Percentiles rank a stretch among this genome's conserved stretches.
phyloP scores from a whole-genome alignment of 2,329 filamentous ascomycete genomes.

The Botrytis galanthina region DNA sequence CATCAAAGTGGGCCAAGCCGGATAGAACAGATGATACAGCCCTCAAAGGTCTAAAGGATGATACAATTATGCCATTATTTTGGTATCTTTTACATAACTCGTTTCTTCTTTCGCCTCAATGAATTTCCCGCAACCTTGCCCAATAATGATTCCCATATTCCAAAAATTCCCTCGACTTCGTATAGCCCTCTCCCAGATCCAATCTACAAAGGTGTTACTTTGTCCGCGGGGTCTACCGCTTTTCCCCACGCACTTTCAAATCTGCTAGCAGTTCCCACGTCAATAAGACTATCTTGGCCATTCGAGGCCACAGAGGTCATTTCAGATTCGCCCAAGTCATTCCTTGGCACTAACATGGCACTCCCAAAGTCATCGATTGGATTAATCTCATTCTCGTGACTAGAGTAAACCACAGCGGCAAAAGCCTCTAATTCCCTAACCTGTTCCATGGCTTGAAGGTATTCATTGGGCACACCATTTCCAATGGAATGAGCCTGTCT shows the following conservation, averaged over 20 bases:
- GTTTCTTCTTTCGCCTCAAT: conserved; percentile 5
- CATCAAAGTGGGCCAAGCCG: not conserved
- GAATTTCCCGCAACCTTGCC: conserved; percentile 1
- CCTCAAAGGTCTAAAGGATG: not conserved
- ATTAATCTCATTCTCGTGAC: conserved; percentile 70
- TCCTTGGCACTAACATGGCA: conserved; percentile 25
- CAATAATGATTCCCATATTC: conserved; percentile 10
- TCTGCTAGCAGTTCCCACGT: conserved; percentile 50
- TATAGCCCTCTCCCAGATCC: conserved; percentile 14
- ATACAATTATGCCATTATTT: conserved; percentile 18
- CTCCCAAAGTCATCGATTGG: conserved; percentile 30
- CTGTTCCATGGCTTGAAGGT: conserved; percentile 71
- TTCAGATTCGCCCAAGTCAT: conserved; percentile 24
- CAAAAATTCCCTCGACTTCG: conserved; percentile 1
- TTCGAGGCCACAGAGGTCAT: conserved; percentile 24
- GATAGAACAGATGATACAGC: not conserved
- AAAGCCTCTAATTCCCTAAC: conserved; percentile 78
- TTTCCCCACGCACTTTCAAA: conserved; percentile 72
- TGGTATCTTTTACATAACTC: conserved; percentile 22
- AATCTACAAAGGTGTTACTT: conserved; percentile 21
- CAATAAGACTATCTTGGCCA: conserved; percentile 50
- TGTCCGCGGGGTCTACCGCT: conserved; percentile 47
- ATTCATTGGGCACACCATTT: conserved; percentile 69
- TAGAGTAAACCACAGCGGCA: conserved; percentile 82
- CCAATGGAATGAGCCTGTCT: conserved; percentile 89